Base-by-base conservation (phyloP, 2,329 filamentous ascomycete species). In the Biscogniauxia marginata region DNA sequence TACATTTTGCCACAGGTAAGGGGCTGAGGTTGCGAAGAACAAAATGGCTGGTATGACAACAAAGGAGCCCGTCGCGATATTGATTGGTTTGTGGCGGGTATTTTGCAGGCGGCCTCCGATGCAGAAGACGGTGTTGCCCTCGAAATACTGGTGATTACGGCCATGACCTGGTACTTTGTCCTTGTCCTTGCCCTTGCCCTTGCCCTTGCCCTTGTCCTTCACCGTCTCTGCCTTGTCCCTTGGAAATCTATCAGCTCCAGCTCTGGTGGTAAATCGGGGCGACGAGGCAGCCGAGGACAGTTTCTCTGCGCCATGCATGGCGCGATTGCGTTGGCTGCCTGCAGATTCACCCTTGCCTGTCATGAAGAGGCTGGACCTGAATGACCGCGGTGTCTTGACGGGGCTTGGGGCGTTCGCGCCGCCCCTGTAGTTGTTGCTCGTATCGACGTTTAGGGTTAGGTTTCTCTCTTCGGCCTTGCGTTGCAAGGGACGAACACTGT, bases 91-190 rank as follows among this genome's bases (percentile, higher is more conserved):
- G 65, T 96, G 89, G 64, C 86, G 85, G 34, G 95, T 89, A 73
- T 98, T 97, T 69, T 97, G 91, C 58, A 95, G 80, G 57, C 95
- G 84, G 7, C 95, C 95, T 30, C 90, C 89, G 57, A 90, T 80
- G 71, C 87, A 96, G 70, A 99, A 99, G 21, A 92, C 79, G 0
- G 91, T 96, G 69, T 98, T 99, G 47, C 95, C 95, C 46, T 90
- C 84, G 67, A 97, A 98, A 72, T 96, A 96, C 71, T 98, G 85
- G 73, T 93, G 89, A 66, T 97, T 96, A 63, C 83, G 87, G 51
- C 90, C 86, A 54, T 83, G 69, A 34, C 79, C 73, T 1, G 56
- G 73, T 21, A 71, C 63, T 46, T 39, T 39, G 5, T 16, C 30
- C 30, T 39, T 50, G 55, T 51, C 61, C 65, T 57, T 20, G 60